Conservation (phyloP, 768 basidiomycete species). For the Boletus sp. region DNA sequence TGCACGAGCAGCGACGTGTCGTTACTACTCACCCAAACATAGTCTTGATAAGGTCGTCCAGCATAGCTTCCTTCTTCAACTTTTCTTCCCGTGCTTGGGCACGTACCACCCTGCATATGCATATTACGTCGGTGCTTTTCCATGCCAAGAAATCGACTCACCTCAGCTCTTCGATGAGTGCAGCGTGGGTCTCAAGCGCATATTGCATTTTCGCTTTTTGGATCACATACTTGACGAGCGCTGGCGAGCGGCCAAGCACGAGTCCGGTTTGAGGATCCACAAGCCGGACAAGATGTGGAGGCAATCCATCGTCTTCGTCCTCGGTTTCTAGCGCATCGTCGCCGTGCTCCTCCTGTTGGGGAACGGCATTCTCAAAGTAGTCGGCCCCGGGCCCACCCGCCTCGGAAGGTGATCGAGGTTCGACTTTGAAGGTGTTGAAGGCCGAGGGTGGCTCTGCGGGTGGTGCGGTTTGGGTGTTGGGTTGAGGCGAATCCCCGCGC, state of each 20-base stretch:
- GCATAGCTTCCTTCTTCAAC: constrained; percentile 57
- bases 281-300: constrained; percentile 49
- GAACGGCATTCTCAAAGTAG: constrained; percentile 30
- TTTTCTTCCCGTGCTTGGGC: constrained; percentile 52
- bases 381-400: constrained; percentile 31
- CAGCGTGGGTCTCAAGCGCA: constrained; percentile 64
- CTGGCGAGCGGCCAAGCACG: constrained; percentile 67
- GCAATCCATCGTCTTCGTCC: constrained; percentile 48
- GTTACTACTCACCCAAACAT: constrained; percentile 48
- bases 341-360: constrained; percentile 15
- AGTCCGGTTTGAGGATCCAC: constrained; percentile 57
- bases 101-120: constrained; percentile 37
- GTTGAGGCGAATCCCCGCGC: constrained; percentile 39
- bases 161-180: constrained; percentile 62
- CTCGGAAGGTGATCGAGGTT: constrained; percentile 46
- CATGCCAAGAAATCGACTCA: not conserved
- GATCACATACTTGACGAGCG: constrained; percentile 69
- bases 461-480: constrained; percentile 18
- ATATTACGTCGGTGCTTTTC: not conserved
- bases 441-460: constrained; percentile 28
- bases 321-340: constrained; percentile 28
- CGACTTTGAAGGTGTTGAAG: constrained; percentile 67
- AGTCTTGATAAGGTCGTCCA: constrained; percentile 51
- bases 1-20: not conserved
- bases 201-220: constrained; percentile 71